Conservation (phyloP, 2,329 filamentous ascomycete genomes). For the Phyllosticta citrichinensis region DNA sequence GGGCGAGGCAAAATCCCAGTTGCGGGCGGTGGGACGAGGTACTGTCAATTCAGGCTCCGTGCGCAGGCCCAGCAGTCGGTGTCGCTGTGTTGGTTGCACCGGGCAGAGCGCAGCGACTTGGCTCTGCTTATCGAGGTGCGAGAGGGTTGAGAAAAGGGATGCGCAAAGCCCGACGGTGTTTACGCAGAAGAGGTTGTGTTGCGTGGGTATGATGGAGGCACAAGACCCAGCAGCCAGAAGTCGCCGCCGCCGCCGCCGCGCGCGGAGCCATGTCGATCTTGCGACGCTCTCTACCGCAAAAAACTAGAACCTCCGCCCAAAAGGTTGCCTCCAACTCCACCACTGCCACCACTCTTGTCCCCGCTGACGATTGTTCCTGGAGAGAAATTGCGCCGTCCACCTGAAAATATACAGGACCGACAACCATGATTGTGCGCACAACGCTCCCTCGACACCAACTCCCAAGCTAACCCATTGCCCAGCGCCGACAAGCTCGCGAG, state of each 20-base stretch:
- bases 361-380: background rate
- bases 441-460: background rate
- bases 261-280: background rate
- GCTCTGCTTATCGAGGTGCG: background rate
- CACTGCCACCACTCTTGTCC: background rate
- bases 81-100: background rate
- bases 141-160: background rate
- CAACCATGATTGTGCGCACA: conserved; percentile 7
- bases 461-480: background rate
- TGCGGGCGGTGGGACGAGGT: conserved; percentile 9
- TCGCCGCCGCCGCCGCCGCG: background rate
- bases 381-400: background rate
- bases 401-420: background rate
- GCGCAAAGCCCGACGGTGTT: background rate
- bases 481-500: conserved; percentile 64
- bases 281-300: conserved; percentile 6
- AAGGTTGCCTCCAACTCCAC: conserved; percentile 1
- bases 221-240: background rate
- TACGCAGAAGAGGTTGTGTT: background rate
- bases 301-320: conserved; percentile 1
- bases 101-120: background rate
- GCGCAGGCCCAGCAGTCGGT: background rate
- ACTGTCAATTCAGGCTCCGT: background rate
- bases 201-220: background rate
- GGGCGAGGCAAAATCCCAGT: conserved; percentile 9